Evolutionary conservation across 202 grass and related monocot genomes (phyloP), one percentile per base, ranked within the genome.

Genomic region (Cymbopogon flexuosus): DNA sequence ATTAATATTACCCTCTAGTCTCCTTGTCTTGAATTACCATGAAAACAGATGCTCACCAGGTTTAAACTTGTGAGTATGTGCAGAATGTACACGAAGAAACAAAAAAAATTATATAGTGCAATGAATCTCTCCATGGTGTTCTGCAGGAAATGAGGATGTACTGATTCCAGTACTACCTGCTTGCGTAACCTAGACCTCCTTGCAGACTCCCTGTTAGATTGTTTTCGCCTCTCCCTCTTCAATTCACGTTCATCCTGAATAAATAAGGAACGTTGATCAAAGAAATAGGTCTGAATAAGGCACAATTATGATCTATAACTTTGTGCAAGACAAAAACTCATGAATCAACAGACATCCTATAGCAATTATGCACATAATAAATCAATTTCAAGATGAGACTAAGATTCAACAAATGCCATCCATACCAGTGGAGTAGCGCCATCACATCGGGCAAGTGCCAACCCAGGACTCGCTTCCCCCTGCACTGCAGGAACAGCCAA

Each of bases 171-270:
- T 41, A 70, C 9, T 93, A 97, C 93, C 93, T 97, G 93, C 83
- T 97, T 97, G 63, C 93, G 93, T 66, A 97, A 83, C 72, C 93
- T 97, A 77, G 93, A 97, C 72, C 93, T 93, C 63, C 93, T 90
- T 81, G 93, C 93, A 73, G 93, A 97, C 72, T 97, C 93, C 67
- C 93, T 93, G 60, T 97, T 97, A 78, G 93, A 97, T 85, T 97
- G 93, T 67, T 97, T 97, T 80, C 93, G 85, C 79, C 93, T 93
- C 72, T 97, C 90, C 79, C 88, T 87, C 77, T 93, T 97, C 63
- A 97, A 79, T 77, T 93, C 90, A 61, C 93, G 86, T 58, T 97
- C 93, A 88, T 93, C 93, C 90, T 97, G 70, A 62, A 81, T 73
- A 84, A 46, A 75, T 18, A 87, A 36, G 30, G 73, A 78, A 5